Conservation (phyloP, 768 basidiomycete species). For the Xanthoconium purpureum region DNA sequence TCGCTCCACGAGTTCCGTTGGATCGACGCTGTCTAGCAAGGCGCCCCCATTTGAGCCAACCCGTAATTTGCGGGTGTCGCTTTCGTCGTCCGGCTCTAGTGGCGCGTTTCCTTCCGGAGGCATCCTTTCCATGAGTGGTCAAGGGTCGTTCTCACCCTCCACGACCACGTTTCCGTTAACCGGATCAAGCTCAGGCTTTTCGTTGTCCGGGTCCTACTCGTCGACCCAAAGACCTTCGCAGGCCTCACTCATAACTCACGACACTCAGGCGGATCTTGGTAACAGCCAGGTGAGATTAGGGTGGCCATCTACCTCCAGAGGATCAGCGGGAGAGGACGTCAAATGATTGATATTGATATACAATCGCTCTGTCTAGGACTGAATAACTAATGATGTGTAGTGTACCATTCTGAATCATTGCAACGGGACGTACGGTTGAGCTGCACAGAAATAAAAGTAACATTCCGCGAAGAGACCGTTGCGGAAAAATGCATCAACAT, state of each 20-base stretch:
- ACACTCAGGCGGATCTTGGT: conserved; percentile 4
- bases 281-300: conserved; percentile 5
- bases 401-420: not conserved
- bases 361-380: not conserved
- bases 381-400: not conserved
- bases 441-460: too few species aligned
- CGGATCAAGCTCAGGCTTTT: conserved; percentile 9
- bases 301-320: conserved; percentile 13
- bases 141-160: conserved; percentile 19
- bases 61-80: conserved; percentile 24
- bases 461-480: too few species aligned
- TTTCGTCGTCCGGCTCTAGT: conserved; percentile 20
- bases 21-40: conserved; percentile 49
- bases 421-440: too few species aligned
- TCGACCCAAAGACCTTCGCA: conserved; percentile 15
- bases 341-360: conserved; percentile 14
- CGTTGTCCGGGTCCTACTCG: conserved; percentile 13
- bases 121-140: conserved; percentile 10
- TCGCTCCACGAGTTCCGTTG: conserved; percentile 27
- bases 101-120: conserved; percentile 11
- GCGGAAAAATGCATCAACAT: too few species aligned
- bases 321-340: conserved; percentile 16
- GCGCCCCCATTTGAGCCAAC: conserved; percentile 56
- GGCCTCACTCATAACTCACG: conserved; percentile 3
- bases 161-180: conserved; percentile 7